Evolutionary conservation across 768 basidiomycete genomes (phyloP), one percentile per base, ranked within the genome.

Genomic region (Lentinus tigrinus): DNA sequence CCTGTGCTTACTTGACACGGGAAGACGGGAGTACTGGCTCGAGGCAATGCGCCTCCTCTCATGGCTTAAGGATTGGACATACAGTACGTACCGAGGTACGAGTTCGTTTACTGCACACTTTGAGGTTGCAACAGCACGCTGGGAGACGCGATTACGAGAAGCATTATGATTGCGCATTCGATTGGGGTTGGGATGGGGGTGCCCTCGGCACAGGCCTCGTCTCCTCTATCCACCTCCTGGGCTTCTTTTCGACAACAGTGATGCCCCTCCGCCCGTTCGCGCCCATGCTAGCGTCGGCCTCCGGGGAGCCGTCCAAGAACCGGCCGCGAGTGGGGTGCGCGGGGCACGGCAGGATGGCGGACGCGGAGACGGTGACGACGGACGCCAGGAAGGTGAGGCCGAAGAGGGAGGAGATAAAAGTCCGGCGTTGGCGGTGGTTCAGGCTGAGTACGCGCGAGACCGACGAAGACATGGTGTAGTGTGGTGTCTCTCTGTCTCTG

Each of bases 191-290:
- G 8, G 36, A 37, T 5, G 57, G 37, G 16, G 57, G 24, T 17
- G 57, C 21, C 38, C 51, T 60, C 13, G 60, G 54, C 47, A 49
- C 47, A 67, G 74, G 40, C 34, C 40, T 56, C 55, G 60, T 88
- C 72, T 93, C 91, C 73, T 91, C 87, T 69, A 93, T 92, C 91
- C 91, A 93, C 62, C 88, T 79, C 65, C 83, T 79, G 13, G 88
- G 86, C 51, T 81, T 75, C 73, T 84, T 90, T 63, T 86, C 81
- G 26, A 85, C 79, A 34, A 77, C 76, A 34, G 67, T 58, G 23
- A 58, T 52, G 50, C 58, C 72, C 64, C 52, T 65, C 68, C 42
- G 67, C 55, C 58, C 63, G 63, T 46, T 64, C 46, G 19, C 63
- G 50, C 37, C 62, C 65, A 67, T 57, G 16, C 27, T 46, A 6